Evolutionary conservation across 176 grass and related monocot genomes (phyloP).

Genomic region (Cenchrus purpureus): DNA sequence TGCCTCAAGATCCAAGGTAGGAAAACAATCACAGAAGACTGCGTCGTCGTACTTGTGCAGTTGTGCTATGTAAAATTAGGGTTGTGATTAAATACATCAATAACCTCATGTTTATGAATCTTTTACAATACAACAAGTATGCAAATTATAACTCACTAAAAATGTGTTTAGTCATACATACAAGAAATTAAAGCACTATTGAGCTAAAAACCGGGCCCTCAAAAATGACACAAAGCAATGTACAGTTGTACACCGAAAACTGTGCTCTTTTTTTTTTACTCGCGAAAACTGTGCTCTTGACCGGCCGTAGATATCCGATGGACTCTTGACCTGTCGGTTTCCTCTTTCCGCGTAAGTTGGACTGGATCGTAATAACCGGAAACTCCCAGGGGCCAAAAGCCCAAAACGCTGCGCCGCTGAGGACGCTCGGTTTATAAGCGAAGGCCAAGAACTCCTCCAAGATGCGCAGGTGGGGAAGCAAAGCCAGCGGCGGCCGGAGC

Average conservation of each 20-base stretch:
- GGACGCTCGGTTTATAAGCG: constrained; percentile 44
- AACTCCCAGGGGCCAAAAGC: not conserved
- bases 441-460: constrained; percentile 43
- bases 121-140: not conserved
- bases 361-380: constrained; percentile 13
- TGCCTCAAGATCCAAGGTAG: not conserved
- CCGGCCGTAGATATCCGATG: constrained; percentile 7
- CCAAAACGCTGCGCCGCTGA: constrained; percentile 12
- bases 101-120: not conserved
- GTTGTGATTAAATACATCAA: not conserved
- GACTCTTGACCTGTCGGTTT: constrained; percentile 42
- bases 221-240: not conserved
- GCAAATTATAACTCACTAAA: not conserved
- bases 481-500: constrained; percentile 26
- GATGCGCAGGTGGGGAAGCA: constrained; percentile 31
- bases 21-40: not conserved
- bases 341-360: constrained; percentile 18
- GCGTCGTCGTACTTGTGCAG: not conserved
- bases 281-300: not conserved
- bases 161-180: not conserved
- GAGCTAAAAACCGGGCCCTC: not conserved
- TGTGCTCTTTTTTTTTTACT: too few relatives aligned
- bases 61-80: not conserved
- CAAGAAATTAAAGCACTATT: not conserved
- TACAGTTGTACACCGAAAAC: not conserved